A percentile compares a stretch with the other conserved stretches of the same genome.
phyloP scores from a whole-genome alignment of 331 rosid genomes.

The Pyracantha coccinea region DNA sequence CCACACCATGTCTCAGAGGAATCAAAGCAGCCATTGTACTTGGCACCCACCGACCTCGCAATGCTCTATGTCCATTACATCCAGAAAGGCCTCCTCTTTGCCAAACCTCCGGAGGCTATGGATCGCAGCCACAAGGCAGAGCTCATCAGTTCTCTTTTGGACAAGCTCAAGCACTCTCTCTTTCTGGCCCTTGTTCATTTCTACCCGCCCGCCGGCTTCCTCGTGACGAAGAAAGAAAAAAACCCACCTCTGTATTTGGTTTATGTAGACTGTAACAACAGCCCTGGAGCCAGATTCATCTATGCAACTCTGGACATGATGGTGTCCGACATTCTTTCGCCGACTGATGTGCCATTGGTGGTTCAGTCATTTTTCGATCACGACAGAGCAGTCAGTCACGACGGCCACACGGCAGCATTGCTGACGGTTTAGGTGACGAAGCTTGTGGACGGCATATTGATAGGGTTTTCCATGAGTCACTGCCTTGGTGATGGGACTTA shows the following conservation, averaged over 20 bases:
- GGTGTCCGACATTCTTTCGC: slow-evolving; percentile 33
- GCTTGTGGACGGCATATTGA: slow-evolving; percentile 39
- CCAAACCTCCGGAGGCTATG: slow-evolving; percentile 22
- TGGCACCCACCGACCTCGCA: slow-evolving; percentile 35
- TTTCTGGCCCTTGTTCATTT: slow-evolving; percentile 43
- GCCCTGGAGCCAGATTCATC: slow-evolving; percentile 44
- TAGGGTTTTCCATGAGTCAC: slow-evolving; percentile 55
- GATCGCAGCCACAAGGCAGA: neutral
- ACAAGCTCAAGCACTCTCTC: slow-evolving; percentile 36
- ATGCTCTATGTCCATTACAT: slow-evolving; percentile 33
- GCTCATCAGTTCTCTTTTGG: slow-evolving; percentile 17
- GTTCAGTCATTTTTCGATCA: slow-evolving; percentile 53
- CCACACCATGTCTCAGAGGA: slow-evolving; percentile 17
- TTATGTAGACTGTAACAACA: slow-evolving; percentile 32
- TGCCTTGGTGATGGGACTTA: slow-evolving; percentile 42
- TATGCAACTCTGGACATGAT: slow-evolving; percentile 35
- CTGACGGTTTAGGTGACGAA: slow-evolving; percentile 51
- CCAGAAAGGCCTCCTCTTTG: slow-evolving; percentile 50
- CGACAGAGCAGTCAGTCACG: slow-evolving; percentile 43
- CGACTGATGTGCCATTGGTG: slow-evolving; percentile 34
- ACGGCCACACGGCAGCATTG: slow-evolving; percentile 38
- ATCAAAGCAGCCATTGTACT: slow-evolving; percentile 23
- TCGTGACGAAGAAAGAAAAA: slow-evolving; percentile 24
- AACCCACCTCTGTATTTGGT: slow-evolving; percentile 28
- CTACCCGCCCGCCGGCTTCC: slow-evolving; percentile 45